Conservation (phyloP, 116 monocot genomes). For the Thalassia testudinum region DNA sequence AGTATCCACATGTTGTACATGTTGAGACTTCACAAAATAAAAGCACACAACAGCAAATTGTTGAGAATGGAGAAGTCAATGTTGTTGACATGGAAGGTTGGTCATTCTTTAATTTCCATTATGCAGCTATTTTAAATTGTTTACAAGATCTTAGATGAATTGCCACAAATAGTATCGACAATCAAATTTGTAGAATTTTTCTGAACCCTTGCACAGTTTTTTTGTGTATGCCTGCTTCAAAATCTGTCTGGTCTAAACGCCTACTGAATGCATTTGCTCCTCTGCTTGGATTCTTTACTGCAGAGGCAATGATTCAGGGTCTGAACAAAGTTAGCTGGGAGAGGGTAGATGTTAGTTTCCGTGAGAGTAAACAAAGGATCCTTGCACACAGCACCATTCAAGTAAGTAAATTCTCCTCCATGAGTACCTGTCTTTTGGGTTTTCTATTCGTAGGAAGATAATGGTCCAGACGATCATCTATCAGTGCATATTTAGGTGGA, state of each 20-base stretch:
- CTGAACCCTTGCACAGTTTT: too few relatives aligned
- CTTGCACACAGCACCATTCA: slow-evolving; percentile 86
- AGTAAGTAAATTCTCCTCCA: slow-evolving; percentile 14
- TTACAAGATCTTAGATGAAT: too few relatives aligned
- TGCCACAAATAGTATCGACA: too few relatives aligned
- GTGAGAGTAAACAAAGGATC: slow-evolving; percentile 66
- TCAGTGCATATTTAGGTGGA: too few relatives aligned
- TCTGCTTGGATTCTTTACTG: slow-evolving; percentile 2
- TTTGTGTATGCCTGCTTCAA: too few relatives aligned
- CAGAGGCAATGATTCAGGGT: slow-evolving; percentile 76
- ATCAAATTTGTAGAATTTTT: too few relatives aligned
- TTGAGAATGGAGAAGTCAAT: slow-evolving; percentile 7
- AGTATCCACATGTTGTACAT: slow-evolving; percentile 68
- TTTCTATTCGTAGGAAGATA: too few relatives aligned
- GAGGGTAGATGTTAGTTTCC: slow-evolving; percentile 83
- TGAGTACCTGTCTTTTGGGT: too few relatives aligned
- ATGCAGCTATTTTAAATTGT: too few relatives aligned
- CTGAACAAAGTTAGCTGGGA: slow-evolving; percentile 77
- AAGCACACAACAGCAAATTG: slow-evolving; percentile 6
- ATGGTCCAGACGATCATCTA: too few relatives aligned
- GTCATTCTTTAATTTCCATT: neutral
- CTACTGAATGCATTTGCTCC: neutral
- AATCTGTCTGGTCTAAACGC: too few relatives aligned
- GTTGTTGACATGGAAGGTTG: slow-evolving; percentile 56
- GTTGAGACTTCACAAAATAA: slow-evolving; percentile 33